Evolutionary conservation across 2,329 filamentous ascomycete species (phyloP), one percentile per base, ranked within the genome.

Genomic region (Alternaria consortialis): DNA sequence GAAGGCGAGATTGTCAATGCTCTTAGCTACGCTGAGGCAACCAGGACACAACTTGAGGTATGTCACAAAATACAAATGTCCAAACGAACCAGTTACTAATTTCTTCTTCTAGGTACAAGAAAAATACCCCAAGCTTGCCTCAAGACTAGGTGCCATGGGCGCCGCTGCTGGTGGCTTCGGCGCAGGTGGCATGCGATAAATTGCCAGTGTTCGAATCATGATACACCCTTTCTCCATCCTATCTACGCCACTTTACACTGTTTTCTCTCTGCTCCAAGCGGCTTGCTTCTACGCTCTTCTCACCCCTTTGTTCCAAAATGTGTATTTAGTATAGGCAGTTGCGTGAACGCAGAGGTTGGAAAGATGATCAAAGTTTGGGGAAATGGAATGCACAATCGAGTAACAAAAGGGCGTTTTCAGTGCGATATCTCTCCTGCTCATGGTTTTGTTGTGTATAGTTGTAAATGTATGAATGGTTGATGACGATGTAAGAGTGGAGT

Each of bases 1-100:
- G 94, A 97, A 74, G 92, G 91, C 62, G 95, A 99, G 83, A 94
- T 98, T 65, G 89, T 98, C 69, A 98, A 98, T 75, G 95, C 95
- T 7, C 86, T 99, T 17, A 97, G 93, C 20, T 99, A 99, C 77
- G 95, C 95, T 31, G 95, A 99, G 81, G 95, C 95, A 20, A 98
- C 95, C 39, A 87, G 95, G 74, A 98, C 95, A 65, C 95, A 99
- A 81, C 88, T 99, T 64, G 92, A 97, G 82, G 74, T 77, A 68
- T 51, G 74, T 65, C 17, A 32, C 29, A 15, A 6, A 1, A 15
- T 13, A 37, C 7, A 13, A 32, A 13, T 17, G 17, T 29, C 6
- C 12, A 15, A 5, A 4, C 37, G 12, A 15, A 37, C 17, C 2
- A 34, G 15, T n/a, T n/a, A 5, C 12, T 48, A 39, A 42, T 44